Conservation (phyloP, 2,329 filamentous ascomycete species). For the Verticillium isaacii region DNA sequence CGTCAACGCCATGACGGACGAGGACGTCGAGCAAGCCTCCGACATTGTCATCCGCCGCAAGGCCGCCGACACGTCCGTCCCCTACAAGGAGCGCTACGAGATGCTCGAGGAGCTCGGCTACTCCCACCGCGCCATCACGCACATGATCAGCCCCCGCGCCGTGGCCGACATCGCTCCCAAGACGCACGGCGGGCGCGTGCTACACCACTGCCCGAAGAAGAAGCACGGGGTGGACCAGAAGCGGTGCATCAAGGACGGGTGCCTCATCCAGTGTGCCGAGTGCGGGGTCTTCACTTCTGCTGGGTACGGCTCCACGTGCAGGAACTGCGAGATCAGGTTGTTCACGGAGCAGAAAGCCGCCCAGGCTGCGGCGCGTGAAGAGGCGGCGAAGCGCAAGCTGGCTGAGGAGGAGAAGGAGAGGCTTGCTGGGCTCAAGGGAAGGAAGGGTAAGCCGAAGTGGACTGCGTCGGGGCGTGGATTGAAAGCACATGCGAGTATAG, state of each 20-base stretch:
- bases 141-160: not conserved
- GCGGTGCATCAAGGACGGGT: not conserved
- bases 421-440: not conserved
- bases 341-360: not conserved
- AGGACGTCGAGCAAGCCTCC: not conserved
- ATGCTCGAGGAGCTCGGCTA: not conserved
- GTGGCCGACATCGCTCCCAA: not conserved
- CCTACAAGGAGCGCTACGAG: not conserved
- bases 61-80: not conserved
- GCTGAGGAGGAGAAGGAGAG: not conserved
- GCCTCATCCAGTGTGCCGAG: not conserved
- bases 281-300: not conserved
- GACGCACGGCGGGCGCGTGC: not conserved
- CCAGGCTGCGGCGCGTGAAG: not conserved
- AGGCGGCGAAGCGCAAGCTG: not conserved
- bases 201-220: conserved; percentile 3
- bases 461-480: not conserved
- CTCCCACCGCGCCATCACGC: not conserved
- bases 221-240: not conserved
- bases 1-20: not conserved
- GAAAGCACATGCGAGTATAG: not conserved
- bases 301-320: not conserved
- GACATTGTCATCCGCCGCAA: not conserved
- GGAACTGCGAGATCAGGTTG: not conserved
- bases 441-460: conserved; percentile 17